Evolutionary conservation across 768 basidiomycete genomes (phyloP).

Genomic region (Pleurotus giganteus): DNA sequence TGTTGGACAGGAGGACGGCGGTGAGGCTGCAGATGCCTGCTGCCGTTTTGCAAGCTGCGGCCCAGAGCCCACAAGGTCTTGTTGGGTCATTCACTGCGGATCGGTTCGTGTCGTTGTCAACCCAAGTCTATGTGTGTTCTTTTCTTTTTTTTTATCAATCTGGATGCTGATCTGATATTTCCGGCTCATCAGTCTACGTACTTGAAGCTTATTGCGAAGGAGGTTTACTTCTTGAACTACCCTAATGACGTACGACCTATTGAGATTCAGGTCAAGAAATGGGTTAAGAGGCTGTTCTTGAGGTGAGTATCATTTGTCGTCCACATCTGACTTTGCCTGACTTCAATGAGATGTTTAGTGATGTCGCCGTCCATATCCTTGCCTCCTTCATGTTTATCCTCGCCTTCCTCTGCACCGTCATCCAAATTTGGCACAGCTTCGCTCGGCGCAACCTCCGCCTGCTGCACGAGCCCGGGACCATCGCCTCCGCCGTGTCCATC

Average conservation of each 20-base stretch:
- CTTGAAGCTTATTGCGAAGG: constrained; percentile 46
- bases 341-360: constrained; percentile 23
- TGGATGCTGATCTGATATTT: not conserved
- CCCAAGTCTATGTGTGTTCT: constrained; percentile 47
- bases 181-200: constrained; percentile 36
- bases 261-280: constrained; percentile 38
- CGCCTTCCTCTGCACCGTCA: constrained; percentile 38
- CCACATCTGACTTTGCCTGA: not conserved
- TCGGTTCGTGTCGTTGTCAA: constrained; percentile 34
- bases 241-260: constrained; percentile 29
- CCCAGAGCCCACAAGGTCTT: constrained; percentile 35
- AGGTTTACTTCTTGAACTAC: constrained; percentile 44
- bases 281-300: constrained; percentile 46
- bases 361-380: constrained; percentile 42
- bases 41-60: constrained; percentile 47
- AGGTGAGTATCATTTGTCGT: constrained; percentile 30
- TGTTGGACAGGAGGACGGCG: not conserved
- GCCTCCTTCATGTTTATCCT: constrained; percentile 40
- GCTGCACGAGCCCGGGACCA: constrained; percentile 49
- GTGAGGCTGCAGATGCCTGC: constrained; percentile 42
- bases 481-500: constrained; percentile 55
- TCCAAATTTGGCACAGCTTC: constrained; percentile 45
- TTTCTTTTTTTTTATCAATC: not conserved
- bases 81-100: constrained; percentile 33
- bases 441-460: constrained; percentile 44